Conservation (phyloP, 2,329 filamentous ascomycete genomes). For the Ophiocordyceps camponoti-saundersi region DNA sequence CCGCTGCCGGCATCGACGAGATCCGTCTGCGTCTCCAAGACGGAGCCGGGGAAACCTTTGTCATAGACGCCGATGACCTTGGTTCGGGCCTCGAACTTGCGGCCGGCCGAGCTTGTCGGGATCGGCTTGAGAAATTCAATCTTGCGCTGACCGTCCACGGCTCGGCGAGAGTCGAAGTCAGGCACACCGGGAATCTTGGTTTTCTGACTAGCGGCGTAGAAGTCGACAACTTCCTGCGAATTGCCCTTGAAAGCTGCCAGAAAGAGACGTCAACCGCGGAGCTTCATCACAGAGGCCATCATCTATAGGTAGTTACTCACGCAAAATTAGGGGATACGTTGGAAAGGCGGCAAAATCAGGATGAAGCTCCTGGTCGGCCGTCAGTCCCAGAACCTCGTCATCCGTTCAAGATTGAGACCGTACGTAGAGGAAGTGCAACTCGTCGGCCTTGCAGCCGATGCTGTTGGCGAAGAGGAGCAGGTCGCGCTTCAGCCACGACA, state of each 20-base stretch:
- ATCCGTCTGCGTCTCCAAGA: conserved; percentile 63
- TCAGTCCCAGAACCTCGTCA: neutral
- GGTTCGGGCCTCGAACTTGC: conserved; percentile 57
- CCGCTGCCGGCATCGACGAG: conserved; percentile 54
- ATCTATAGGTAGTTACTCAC: conserved; percentile 27
- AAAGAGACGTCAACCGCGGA: neutral
- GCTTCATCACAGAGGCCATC: neutral
- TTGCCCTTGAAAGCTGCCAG: conserved; percentile 55
- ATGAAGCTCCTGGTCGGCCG: conserved; percentile 53
- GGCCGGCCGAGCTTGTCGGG: conserved; percentile 52
- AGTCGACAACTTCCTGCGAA: conserved; percentile 64
- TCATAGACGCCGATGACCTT: conserved; percentile 79
- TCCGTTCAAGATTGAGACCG: neutral
- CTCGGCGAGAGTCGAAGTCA: conserved; percentile 54
- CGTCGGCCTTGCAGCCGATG: conserved; percentile 70
- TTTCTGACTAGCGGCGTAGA: conserved; percentile 54
- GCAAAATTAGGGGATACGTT: conserved; percentile 69
- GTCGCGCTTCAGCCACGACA: conserved; percentile 79
- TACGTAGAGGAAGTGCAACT: conserved; percentile 86
- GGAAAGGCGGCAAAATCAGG: conserved; percentile 78
- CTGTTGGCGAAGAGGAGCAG: conserved; percentile 77
- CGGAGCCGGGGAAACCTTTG: conserved; percentile 70
- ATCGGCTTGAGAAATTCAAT: conserved; percentile 63
- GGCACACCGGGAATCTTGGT: conserved; percentile 60
- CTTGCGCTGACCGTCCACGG: conserved; percentile 71